phyloP scores from a whole-genome alignment of 495 filamentous ascomycete genomes.

The Podospora australis region DNA sequence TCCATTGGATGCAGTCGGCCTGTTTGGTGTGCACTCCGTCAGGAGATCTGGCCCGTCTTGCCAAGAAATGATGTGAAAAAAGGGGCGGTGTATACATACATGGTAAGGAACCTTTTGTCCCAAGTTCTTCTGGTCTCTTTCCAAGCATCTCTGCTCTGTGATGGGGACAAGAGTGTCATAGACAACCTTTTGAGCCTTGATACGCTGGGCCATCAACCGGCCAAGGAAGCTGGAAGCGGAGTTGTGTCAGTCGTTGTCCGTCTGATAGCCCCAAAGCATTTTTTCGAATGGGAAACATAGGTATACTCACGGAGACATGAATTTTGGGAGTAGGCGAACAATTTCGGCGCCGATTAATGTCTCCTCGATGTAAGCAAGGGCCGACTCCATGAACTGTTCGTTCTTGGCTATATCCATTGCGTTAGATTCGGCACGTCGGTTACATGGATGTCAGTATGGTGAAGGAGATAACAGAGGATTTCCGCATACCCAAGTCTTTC shows the following conservation, averaged over 20 bases:
- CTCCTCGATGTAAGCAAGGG: slow-evolving; percentile 16
- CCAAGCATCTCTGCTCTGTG: slow-evolving; percentile 10
- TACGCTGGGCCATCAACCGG: too few relatives aligned
- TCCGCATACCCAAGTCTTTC: slow-evolving; percentile 1
- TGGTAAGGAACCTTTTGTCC: slow-evolving; percentile 13
- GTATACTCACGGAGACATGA: slow-evolving; percentile 4
- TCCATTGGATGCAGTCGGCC: slow-evolving; percentile 28
- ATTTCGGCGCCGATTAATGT: slow-evolving; percentile 13
- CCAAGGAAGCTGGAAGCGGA: background rate
- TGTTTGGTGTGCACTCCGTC: background rate
- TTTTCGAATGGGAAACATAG: background rate
- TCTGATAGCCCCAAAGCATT: background rate
- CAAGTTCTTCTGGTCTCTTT: background rate
- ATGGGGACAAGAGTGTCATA: slow-evolving; percentile 10
- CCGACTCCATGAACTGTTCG: slow-evolving; percentile 15
- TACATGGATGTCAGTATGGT: background rate
- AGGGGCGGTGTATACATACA: slow-evolving; percentile 8
- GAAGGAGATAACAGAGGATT: background rate
- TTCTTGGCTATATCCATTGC: slow-evolving; percentile 7
- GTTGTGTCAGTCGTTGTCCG: background rate
- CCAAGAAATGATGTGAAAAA: background rate
- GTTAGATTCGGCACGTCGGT: too few relatives aligned
- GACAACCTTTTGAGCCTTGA: slow-evolving; percentile 9
- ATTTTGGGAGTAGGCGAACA: slow-evolving; percentile 9
- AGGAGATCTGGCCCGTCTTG: background rate